Evolutionary conservation across 1,284 basidiomycete species (phyloP).

Genomic region (Rhodotorula mucilaginosa): DNA sequence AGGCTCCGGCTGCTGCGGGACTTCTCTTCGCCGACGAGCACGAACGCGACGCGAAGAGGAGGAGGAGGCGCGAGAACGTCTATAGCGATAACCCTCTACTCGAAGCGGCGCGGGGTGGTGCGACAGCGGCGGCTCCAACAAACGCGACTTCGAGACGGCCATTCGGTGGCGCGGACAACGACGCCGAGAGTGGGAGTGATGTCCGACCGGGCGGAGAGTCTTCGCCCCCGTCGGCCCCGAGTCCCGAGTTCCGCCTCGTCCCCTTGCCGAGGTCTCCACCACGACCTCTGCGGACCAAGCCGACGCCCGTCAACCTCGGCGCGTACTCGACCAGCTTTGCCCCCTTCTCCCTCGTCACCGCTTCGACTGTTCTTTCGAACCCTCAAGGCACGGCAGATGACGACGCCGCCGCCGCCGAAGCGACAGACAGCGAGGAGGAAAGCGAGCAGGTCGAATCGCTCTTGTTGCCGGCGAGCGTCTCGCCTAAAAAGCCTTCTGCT

Average conservation of each 20-base stretch:
- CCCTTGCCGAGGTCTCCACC: constrained; percentile 3
- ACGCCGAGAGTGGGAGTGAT: not conserved
- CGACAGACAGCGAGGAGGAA: constrained; percentile 33
- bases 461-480: constrained; percentile 5
- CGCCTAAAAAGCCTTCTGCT: not conserved
- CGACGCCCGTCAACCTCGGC: not conserved
- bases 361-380: too few species aligned
- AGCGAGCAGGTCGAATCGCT: constrained; percentile 21
- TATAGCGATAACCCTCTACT: constrained; percentile 15
- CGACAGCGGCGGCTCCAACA: not conserved
- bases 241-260: not conserved
- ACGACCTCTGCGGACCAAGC: not conserved
- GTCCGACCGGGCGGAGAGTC: not conserved
- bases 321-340: not conserved
- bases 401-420: constrained; percentile 1
- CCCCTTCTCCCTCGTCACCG: not conserved
- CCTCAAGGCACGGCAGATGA: not conserved
- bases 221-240: not conserved
- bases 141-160: not conserved
- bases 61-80: not conserved
- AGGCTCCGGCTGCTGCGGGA: not conserved
- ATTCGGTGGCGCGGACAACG: not conserved
- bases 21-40: not conserved
- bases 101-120: not conserved
- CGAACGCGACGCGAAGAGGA: not conserved